Percentiles rank a stretch among this genome's conserved stretches.
Conservation (phyloP, 352 stramenopile species). For the Hyaloperonospora brassicae region DNA sequence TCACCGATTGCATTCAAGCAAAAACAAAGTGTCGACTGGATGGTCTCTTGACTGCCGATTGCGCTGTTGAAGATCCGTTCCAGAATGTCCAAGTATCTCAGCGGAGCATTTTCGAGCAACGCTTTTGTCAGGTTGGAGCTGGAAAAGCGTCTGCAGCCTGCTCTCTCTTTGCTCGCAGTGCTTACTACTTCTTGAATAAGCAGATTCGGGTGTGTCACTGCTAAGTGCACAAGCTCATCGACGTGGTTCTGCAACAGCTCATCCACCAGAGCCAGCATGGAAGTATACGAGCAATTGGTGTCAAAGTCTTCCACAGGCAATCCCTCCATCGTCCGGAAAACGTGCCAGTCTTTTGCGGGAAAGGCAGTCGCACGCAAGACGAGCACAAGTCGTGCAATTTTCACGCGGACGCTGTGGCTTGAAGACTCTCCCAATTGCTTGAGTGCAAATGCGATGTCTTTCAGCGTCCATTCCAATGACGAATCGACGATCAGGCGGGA, state of each 20-base stretch:
- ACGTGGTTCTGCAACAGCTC: constrained; percentile 38
- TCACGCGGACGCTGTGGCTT: constrained; percentile 43
- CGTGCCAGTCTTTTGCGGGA: constrained; percentile 24
- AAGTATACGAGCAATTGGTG: constrained; percentile 29
- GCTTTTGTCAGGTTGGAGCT: constrained; percentile 43
- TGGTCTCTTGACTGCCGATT: constrained; percentile 43
- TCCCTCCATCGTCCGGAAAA: constrained; percentile 9
- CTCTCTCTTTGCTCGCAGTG: constrained; percentile 3
- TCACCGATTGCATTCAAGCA: constrained; percentile 50
- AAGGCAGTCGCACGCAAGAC: constrained; percentile 38
- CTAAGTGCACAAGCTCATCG: constrained; percentile 45
- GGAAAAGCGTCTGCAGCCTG: constrained; percentile 12
- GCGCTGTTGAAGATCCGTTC: constrained; percentile 49
- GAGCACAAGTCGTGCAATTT: constrained; percentile 59
- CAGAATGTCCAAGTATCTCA: constrained; percentile 42
- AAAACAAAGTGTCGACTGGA: constrained; percentile 44
- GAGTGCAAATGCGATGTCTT: constrained; percentile 62
- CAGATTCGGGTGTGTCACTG: constrained; percentile 53
- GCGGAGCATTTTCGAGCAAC: constrained; percentile 35
- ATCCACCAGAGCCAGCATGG: constrained; percentile 31
- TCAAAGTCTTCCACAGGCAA: constrained; percentile 9
- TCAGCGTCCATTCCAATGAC: constrained; percentile 56
- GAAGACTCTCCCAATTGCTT: constrained; percentile 41
- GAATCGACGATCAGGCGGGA: constrained; percentile 65
- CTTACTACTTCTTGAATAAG: constrained; percentile 27